These are phyloP conservation scores for carrot (Daucus carota) DNA, from an alignment of 129 eudicot genomes.

Conservation along the genomic window DNA sequence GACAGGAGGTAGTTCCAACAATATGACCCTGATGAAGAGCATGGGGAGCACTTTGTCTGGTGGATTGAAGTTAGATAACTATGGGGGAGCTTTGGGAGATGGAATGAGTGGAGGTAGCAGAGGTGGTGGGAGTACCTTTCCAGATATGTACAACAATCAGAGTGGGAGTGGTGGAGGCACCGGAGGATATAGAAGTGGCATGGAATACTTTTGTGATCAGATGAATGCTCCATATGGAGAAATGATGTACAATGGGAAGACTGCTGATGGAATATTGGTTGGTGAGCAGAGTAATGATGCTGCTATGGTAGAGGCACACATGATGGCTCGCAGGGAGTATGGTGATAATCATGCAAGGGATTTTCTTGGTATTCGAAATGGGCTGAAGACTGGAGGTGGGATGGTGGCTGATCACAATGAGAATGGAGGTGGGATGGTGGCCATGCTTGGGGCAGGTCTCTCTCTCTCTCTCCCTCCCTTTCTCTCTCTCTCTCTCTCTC, in stretches of 20 bases:
- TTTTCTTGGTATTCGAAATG: slow-evolving; percentile 46
- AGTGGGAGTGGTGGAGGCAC: slow-evolving; percentile 9
- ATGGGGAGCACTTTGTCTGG: slow-evolving; percentile 13
- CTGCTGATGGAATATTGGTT: slow-evolving; percentile 1
- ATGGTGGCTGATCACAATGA: neutral
- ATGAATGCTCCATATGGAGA: slow-evolving; percentile 1
- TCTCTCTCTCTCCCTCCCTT: neutral
- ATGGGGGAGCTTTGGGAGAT: slow-evolving; percentile 18
- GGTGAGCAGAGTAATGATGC: neutral
- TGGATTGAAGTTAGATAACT: slow-evolving; percentile 7
- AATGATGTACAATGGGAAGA: neutral
- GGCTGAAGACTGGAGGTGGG: slow-evolving; percentile 23
- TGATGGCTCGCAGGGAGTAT: neutral
- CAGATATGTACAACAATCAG: slow-evolving; percentile 15
- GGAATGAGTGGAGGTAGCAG: neutral
- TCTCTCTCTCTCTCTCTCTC: too few species aligned
- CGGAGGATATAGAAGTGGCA: neutral
- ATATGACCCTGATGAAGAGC: slow-evolving; percentile 21
- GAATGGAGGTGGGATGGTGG: neutral
- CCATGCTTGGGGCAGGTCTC: neutral
- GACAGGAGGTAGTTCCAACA: slow-evolving; percentile 56
- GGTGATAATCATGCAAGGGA: slow-evolving; percentile 25
- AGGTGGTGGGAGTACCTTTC: neutral
- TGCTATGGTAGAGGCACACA: neutral
- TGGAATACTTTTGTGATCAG: slow-evolving; percentile 8